Evolutionary conservation across 306 rosid species (phyloP).

Genomic region (Oxytropis ochrocephala): DNA sequence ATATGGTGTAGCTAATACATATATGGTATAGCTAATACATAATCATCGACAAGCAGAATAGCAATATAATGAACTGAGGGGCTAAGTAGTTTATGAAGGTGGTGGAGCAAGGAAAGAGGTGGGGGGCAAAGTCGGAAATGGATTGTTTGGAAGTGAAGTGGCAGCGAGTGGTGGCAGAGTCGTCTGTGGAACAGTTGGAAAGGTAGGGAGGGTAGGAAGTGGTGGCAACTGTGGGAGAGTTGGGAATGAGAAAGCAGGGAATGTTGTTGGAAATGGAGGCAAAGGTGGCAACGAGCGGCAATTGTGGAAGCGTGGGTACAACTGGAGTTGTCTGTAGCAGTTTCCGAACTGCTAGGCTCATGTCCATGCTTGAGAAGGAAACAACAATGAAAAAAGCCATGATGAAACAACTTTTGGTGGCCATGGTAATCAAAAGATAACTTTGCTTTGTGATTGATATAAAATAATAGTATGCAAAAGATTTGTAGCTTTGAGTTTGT

Average conservation of each 20-base stretch:
- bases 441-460: not conserved
- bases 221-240: conserved; percentile 12
- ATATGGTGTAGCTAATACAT: no score
- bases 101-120: conserved; percentile 33
- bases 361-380: conserved; percentile 18
- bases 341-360: conserved; percentile 4
- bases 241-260: conserved; percentile 1
- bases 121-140: not conserved
- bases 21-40: no score
- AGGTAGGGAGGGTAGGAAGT: not conserved
- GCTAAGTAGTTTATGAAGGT: conserved; percentile 19
- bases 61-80: not conserved
- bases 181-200: conserved; percentile 12
- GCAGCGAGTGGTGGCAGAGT: conserved; percentile 5
- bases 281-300: conserved; percentile 17
- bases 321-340: not conserved
- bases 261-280: conserved; percentile 20
- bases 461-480: not conserved
- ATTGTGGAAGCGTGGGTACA: not conserved
- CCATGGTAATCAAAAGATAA: not conserved
- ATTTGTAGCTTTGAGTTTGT: not conserved
- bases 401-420: conserved; percentile 5
- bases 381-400: conserved; percentile 16
- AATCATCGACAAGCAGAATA: no score
- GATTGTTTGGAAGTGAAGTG: conserved; percentile 15